Evolutionary conservation across 805 yeast genomes (phyloP).

Genomic region (Candida xyloterini): DNA sequence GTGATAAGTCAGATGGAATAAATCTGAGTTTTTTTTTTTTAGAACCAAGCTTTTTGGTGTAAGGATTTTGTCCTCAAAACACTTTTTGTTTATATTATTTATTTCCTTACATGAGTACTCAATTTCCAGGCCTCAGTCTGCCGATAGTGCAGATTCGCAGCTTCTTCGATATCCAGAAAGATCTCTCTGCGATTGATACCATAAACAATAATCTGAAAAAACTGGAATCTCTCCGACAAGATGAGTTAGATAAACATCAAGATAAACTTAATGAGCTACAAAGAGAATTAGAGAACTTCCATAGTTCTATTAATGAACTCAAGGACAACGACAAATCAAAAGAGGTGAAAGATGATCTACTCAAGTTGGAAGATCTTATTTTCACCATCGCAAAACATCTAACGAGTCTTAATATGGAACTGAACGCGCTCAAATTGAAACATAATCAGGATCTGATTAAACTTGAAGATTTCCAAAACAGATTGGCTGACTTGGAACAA

Average conservation of each 20-base stretch:
- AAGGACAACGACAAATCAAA: slow-evolving; percentile 29
- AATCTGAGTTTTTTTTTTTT: not conserved
- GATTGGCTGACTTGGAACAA: slow-evolving; percentile 23
- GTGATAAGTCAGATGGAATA: not conserved
- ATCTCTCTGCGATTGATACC: slow-evolving; percentile 18
- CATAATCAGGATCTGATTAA: slow-evolving; percentile 38
- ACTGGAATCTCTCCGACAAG: slow-evolving; percentile 15
- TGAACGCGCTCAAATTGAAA: slow-evolving; percentile 38
- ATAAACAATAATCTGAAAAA: slow-evolving; percentile 17
- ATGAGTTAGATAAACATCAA: slow-evolving; percentile 14
- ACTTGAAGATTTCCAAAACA: slow-evolving; percentile 32
- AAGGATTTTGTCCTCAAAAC: slow-evolving; percentile 1
- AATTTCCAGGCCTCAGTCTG: slow-evolving; percentile 20
- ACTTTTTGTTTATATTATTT: slow-evolving; percentile 7
- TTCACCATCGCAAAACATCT: slow-evolving; percentile 51
- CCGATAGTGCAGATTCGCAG: slow-evolving; percentile 20
- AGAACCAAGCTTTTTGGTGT: slow-evolving; percentile 1
- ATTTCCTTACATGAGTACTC: slow-evolving; percentile 14
- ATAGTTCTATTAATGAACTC: slow-evolving; percentile 23
- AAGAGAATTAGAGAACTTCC: slow-evolving; percentile 18
- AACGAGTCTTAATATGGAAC: slow-evolving; percentile 46
- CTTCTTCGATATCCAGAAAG: slow-evolving; percentile 19
- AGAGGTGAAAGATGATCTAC: slow-evolving; percentile 32
- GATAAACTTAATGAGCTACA: slow-evolving; percentile 15
- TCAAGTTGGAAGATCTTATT: slow-evolving; percentile 42